Evolutionary conservation across 768 basidiomycete genomes (phyloP), one percentile per base, ranked within the genome.

Genomic region (Tricholoma hemisulphureum): DNA sequence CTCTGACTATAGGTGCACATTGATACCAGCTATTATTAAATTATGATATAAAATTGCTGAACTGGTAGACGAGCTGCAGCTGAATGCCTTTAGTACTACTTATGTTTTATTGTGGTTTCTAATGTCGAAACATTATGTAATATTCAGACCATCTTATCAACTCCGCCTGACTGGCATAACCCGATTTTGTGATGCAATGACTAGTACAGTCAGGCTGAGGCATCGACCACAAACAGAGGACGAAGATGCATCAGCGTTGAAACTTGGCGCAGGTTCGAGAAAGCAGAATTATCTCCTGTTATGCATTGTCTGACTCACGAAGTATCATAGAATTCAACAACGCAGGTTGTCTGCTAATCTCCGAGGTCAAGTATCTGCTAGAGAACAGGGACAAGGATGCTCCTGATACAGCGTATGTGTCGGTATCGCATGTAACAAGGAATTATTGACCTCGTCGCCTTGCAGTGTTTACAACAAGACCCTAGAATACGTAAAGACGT

Each of bases 401-500:
- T 2, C 92, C 92, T 7, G 91, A 93, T 66, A 93, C 91, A 56
- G 83, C 86, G 93, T 93, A 67, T 58, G 87, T 77, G 16, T 11
- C 29, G 6, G 32, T 58, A 26, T 46, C 9, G 6, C 5, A 9
- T 4, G 13, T 29, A 24, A 50, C 55, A 31, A 13, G 49, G 31
- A 7, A 58, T n/a, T 58, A 18, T 10, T 11, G 52, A 52, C 8
- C 39, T 51, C 26, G 20, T 58, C 26, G 24, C 0, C 20, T 21
- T 53, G 14, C 63, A 95, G 93, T 26, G 93, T 96, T 11, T 96
- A 93, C 72, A 94, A 93, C 73, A 95, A 95, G 71, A 94, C 94
- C 1, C 76, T 91, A 39, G 92, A 94, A 65, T 95, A 95, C 67
- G 93, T 95, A 61, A 89, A 90, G 71, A 91, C 87, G 7, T 95